These are phyloP conservation scores for Fusarium ambrosium DNA, from an alignment of 2,329 filamentous ascomycete genomes.

Conservation along the genomic window DNA sequence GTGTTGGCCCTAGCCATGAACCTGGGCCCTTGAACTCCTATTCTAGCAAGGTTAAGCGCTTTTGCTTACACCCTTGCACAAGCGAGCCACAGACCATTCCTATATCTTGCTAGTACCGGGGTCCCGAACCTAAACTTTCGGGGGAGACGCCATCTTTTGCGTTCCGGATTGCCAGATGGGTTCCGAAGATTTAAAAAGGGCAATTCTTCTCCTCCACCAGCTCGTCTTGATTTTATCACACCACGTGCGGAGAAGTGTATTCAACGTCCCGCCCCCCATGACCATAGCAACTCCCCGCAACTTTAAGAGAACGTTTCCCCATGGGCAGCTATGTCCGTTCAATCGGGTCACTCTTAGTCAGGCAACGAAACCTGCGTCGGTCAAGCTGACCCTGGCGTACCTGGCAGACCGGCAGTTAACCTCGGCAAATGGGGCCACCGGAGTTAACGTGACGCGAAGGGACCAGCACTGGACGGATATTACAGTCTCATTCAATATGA, in stretches of 20 bases:
- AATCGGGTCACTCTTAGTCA: slow-evolving; percentile 5
- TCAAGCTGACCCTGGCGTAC: not conserved
- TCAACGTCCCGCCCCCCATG: not conserved
- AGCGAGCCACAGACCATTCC: not conserved
- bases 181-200: not conserved
- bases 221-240: not conserved
- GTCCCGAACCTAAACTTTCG: not conserved
- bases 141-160: not conserved
- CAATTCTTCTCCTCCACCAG: not conserved
- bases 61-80: not conserved
- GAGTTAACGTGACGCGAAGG: not conserved
- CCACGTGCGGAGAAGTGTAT: not conserved
- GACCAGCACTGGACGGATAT: not conserved
- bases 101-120: not conserved
- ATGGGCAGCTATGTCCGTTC: slow-evolving; percentile 2
- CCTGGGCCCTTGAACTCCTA: not conserved
- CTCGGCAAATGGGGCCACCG: not conserved
- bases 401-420: not conserved
- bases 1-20: slow-evolving; percentile 1
- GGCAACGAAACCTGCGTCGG: not conserved
- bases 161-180: slow-evolving; percentile 13
- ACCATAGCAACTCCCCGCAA: slow-evolving; percentile 2
- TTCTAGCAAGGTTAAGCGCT: slow-evolving; percentile 1
- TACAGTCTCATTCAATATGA: not conserved
- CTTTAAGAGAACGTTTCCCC: not conserved